These are phyloP conservation scores for Blastomyces emzantsi DNA, from an alignment of 2,329 filamentous ascomycete species.

Conservation along the genomic window DNA sequence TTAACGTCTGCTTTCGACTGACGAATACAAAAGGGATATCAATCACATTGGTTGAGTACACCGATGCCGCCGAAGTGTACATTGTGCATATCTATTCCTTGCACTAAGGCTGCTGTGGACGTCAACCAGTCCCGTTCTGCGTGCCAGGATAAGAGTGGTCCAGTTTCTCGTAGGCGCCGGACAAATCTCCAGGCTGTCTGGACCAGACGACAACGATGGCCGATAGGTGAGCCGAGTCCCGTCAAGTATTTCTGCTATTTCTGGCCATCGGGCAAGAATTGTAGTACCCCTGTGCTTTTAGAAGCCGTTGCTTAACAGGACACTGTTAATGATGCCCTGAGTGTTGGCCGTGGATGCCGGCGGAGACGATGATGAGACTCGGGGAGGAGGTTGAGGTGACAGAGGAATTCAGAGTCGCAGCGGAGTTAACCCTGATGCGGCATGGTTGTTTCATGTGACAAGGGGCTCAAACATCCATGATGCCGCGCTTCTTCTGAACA, in stretches of 20 bases:
- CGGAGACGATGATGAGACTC: background rate
- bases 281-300: background rate
- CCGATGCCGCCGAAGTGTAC: slow-evolving; percentile 2
- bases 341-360: background rate
- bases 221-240: background rate
- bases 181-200: background rate
- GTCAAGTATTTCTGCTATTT: background rate
- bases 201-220: background rate
- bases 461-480: slow-evolving; percentile 5
- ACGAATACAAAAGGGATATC: slow-evolving; percentile 4
- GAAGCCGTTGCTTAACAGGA: background rate
- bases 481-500: background rate
- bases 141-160: background rate
- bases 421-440: slow-evolving; percentile 1
- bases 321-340: background rate
- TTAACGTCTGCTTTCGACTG: background rate
- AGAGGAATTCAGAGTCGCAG: background rate
- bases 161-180: slow-evolving; percentile 6
- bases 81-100: background rate
- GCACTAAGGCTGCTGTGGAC: background rate
- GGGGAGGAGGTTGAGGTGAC: background rate
- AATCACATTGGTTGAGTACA: slow-evolving; percentile 1
- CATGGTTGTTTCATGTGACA: slow-evolving; percentile 9
- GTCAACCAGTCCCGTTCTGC: background rate
- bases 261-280: background rate